Base-by-base conservation (phyloP, 2,329 filamentous ascomycete species). In the Hypoxylon sp. region DNA sequence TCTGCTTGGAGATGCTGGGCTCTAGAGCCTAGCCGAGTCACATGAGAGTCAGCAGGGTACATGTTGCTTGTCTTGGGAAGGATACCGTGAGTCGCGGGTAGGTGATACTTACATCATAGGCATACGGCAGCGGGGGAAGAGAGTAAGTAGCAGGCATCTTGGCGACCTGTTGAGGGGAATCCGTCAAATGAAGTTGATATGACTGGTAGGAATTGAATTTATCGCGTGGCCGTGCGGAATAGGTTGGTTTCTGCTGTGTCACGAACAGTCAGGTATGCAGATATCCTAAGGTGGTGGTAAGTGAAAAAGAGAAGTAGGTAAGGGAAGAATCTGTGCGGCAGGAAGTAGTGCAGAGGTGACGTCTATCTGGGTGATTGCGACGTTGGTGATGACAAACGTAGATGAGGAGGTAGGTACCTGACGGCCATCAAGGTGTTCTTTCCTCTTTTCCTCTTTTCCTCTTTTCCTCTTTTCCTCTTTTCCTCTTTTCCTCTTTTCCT, bases 1-100 rank as follows among this genome's bases (percentile, higher is more conserved):
- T 92, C 69, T 90, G 82, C 62, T 76, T 78, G 23, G 87, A 89
- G 75, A 92, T 91, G 73, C 84, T 81, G 7, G 87, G 87, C 70
- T 89, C 86, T 38, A 90, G 76, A 23, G 86, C 87, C 83, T 88
- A 23, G 45, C 6, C 21, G 21, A 25, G 11, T 26, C 27, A 36
- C 23, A 21, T 40, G 12, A 5, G 21, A 12, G 40, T 58, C 29
- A 58, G 44, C 29, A 49, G 15, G 17, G 19, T 26, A 36, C 23
- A 37, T 29, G n/a, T 3, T 36, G 13, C 37, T 51, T 29, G 7
- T 36, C 26, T 16, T n/a, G 25, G 9, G 23, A 20, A 27, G 16
- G 37, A 26, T 23, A 19, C 25, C 13, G 50, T 11, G 23, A 13
- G 5, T 8, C 7, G n/a, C 2, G n/a, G 27, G 15, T 8, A 3